Base-by-base conservation (phyloP, 768 basidiomycete genomes). In the Jaapia argillacea region DNA sequence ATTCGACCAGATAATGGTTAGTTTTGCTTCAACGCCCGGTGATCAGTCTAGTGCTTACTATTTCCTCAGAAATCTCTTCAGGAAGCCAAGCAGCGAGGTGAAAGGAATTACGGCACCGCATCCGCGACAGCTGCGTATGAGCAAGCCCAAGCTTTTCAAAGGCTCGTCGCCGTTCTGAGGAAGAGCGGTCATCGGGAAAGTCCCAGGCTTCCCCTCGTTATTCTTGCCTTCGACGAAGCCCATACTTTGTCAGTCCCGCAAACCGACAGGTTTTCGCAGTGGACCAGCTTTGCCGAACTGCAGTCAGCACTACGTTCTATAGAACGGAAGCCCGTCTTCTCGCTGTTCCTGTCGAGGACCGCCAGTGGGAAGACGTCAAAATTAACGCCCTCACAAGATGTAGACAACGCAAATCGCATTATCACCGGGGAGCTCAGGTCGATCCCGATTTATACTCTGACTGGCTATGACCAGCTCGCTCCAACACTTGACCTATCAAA, bases 391-490 rank as follows among this genome's bases (percentile, higher is more conserved):
- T 41, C 16, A 7, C 14, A 25, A 16, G 23, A 31, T 7, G 24
- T 42, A 23, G 28, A 48, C 28, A n/a, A 21, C n/a, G 35, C 53
- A 20, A 39, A 27, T 24, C 50, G 48, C 7, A 25, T 51, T 18
- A 39, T 33, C 36, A 22, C 36, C 37, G 22, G 16, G n/a, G 22
- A 47, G 28, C 43, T 51, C 18, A 38, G n/a, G 41, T 37, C 35
- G 24, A 25, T 49, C 31, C 27, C 43, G 13, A 52, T 55, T 14
- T 48, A 53, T 39, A 46, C 45, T 18, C 50, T 52, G 43, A 33
- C 53, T 16, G 52, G 52, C 6, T 57, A 52, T 37, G 60, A 61
- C 45, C 40, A 56, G 43, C 40, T 61, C 20, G 58, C 55, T 14
- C 12, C n/a, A n/a, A n/a, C n/a, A 27, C n/a, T 18, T 33, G 22